Percentiles rank a stretch among this genome's conserved stretches.
These are phyloP conservation scores for Tuber calosporum DNA, from an alignment of 495 filamentous ascomycete genomes.

Conservation along the genomic window DNA sequence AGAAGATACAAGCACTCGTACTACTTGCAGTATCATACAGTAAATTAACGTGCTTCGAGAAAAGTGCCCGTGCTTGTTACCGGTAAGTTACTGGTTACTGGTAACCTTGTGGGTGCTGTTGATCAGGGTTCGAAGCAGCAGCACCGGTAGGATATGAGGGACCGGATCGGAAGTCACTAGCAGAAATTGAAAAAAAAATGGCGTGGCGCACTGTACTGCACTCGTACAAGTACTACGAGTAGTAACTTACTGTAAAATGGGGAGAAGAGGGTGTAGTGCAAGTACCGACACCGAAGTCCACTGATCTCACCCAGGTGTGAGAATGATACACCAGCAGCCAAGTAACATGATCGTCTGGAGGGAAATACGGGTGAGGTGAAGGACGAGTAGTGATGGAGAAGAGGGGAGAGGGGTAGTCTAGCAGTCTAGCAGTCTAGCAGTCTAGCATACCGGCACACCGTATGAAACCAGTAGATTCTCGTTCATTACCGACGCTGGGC, in stretches of 20 bases:
- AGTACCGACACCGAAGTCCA: too few relatives aligned
- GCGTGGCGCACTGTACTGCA: not conserved
- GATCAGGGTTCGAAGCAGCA: not conserved
- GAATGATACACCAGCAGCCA: not conserved
- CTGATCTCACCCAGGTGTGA: not conserved
- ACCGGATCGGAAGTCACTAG: not conserved
- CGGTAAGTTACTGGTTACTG: too few relatives aligned
- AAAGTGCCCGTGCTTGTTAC: not conserved
- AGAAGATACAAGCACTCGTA: too few relatives aligned
- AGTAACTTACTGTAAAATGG: too few relatives aligned
- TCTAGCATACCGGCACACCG: too few relatives aligned
- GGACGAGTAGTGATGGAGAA: not conserved
- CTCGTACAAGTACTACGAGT: too few relatives aligned
- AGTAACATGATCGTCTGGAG: not conserved
- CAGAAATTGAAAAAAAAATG: not conserved
- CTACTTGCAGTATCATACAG: too few relatives aligned
- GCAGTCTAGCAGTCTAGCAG: too few relatives aligned
- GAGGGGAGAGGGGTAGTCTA: not conserved
- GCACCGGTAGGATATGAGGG: not conserved
- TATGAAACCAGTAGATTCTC: too few relatives aligned
- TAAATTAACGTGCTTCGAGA: not conserved
- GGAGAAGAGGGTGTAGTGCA: not conserved
- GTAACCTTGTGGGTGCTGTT: not conserved
- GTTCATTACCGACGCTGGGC: not conserved
- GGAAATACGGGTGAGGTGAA: not conserved